Base-by-base conservation (phyloP, 164 flowering plant genomes). In the Santalum album region DNA sequence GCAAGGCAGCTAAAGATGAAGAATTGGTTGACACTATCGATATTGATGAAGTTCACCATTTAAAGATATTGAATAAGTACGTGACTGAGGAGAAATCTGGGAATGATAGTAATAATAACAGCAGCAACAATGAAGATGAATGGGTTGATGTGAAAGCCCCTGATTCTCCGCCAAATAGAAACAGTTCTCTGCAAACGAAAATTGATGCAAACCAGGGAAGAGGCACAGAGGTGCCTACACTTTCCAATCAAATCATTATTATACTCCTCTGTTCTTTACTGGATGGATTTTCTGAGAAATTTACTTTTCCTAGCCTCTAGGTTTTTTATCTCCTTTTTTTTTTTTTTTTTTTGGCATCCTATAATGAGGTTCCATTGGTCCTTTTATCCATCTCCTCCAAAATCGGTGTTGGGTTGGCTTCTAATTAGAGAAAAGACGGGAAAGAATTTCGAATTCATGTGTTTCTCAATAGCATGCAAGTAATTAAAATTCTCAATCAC, bases 61-160 rank as follows among this genome's bases (percentile, higher is more conserved):
- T 18, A 1, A 60, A 61, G 7, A 69, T 46, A n/a, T 46, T 65
- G 60, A 10, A 17, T 12, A 55, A 65, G 23, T 49, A 60, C 47
- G 23, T 42, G 6, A 39, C 32, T 45, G 72, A 57, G 52, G 71
- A 55, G 21, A 61, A 16, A 36, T 32, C 16, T 7, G 60, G 65
- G 51, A 65, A 20, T 64, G 72, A 56, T 6, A 63, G 53, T 58
- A 65, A 12, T 40, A 60, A 51, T 58, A 64, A 12, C 46, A 60
- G 18, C 51, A 29, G 56, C 61, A 53, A 69, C 25, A 72, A 65
- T 63, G 90, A 83, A 63, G 91, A 85, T 73, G 89, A 75, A 18
- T 91, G 98, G 98, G 83, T 88, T 36, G 84, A 86, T 57, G 79
- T 91, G 49, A 78, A 82, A 67, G 72, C 47, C 21, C 71, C 78